Evolutionary conservation across 768 basidiomycete genomes (phyloP).

Genomic region (Boletus subcaerulescens): DNA sequence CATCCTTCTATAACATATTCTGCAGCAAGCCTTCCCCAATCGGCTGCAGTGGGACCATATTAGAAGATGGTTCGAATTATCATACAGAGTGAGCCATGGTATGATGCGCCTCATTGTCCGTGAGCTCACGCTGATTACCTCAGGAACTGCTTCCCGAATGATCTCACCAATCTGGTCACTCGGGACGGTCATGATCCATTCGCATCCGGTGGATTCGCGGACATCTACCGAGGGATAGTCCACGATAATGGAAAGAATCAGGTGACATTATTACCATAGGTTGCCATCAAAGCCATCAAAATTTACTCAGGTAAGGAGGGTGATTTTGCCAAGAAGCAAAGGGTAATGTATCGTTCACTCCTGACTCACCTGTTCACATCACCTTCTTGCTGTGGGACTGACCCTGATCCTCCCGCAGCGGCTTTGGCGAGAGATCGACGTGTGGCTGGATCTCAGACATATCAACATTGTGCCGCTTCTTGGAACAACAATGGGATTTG

Average conservation of each 20-base stretch:
- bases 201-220: background rate
- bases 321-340: background rate
- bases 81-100: too few relatives aligned
- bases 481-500: too few relatives aligned
- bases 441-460: slow-evolving; percentile 24
- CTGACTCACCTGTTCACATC: background rate
- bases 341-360: background rate
- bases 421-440: slow-evolving; percentile 1
- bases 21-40: background rate
- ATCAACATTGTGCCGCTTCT: slow-evolving; percentile 18
- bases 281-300: background rate
- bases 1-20: background rate
- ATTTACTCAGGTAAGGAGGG: background rate
- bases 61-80: too few relatives aligned
- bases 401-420: background rate
- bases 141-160: background rate
- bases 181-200: background rate
- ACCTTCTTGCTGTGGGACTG: background rate
- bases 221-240: too few relatives aligned
- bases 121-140: too few relatives aligned
- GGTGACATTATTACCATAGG: background rate
- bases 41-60: too few relatives aligned
- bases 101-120: too few relatives aligned
- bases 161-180: background rate
- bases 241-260: background rate